Evolutionary conservation across 768 basidiomycete genomes (phyloP), one percentile per base, ranked within the genome.

Genomic region (Amanita polypyramis): DNA sequence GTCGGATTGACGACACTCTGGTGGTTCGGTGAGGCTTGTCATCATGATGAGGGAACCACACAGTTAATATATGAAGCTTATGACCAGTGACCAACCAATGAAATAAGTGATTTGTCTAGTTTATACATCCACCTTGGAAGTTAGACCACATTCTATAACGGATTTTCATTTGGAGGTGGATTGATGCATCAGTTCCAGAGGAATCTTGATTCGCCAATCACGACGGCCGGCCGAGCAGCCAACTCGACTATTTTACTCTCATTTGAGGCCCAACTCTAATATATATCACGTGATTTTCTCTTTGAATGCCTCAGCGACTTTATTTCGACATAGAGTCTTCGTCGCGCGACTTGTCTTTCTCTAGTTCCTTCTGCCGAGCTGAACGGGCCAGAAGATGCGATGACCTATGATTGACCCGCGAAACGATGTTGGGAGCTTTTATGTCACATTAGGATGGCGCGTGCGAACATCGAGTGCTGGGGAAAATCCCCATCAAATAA

Each of bases 1-100:
- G 82, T 86, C 11, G 85, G 85, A 19, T 77, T 87, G 2, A 74
- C 74, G 0, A 76, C 75, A 6, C 56, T 76, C 7, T 76, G 72
- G 74, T 75, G 72, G 73, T 73, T 64, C 50, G 71, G 65, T 55
- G 56, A 58, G 56, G 29, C 40, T 42, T 20, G 40, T 51, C 25
- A 43, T 33, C 4, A 33, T 19, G n/a, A 9, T n/a, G 12, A 33
- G 21, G 9, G 17, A 21, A 10, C 1, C 12, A 8, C 19, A n/a
- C 8, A 17, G 33, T 23, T 42, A 25, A 42, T 42, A 2, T 17
- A 15, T 25, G 1, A 15, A 42, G 40, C 40, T 29, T 25, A 25
- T 27, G 2, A 27, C 8, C 23, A 42, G 3, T 27, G 0, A 42
- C 40, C 11, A 15, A 25, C 23, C 23, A 25, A 42, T 15, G 25